Conservation (phyloP, 805 yeast genomes). For the Millerozyma miso region DNA sequence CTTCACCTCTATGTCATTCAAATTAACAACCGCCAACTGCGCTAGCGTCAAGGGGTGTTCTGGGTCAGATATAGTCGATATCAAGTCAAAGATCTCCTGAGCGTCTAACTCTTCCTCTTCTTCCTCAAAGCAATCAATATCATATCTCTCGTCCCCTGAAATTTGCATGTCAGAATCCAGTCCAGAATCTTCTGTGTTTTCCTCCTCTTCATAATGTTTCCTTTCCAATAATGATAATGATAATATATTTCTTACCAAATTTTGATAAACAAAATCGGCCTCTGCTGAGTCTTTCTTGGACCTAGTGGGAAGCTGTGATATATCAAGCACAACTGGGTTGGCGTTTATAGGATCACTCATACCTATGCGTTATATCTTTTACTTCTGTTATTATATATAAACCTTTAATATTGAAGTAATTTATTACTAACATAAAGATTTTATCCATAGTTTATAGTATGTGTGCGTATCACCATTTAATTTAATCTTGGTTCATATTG, state of each 20-base stretch:
- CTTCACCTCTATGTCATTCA: conserved; percentile 67
- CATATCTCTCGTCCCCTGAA: conserved; percentile 17
- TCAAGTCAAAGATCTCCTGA: conserved; percentile 85
- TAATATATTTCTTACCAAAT: conserved; percentile 22
- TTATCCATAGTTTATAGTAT: background rate
- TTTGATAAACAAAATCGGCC: background rate
- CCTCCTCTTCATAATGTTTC: background rate
- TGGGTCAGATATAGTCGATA: conserved; percentile 87
- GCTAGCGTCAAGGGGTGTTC: conserved; percentile 96
- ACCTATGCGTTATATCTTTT: conserved; percentile 6
- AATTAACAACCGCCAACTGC: conserved; percentile 87
- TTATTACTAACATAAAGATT: background rate
- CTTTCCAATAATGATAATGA: conserved; percentile 26
- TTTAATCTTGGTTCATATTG: too few relatives aligned
- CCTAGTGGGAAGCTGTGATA: conserved; percentile 72
- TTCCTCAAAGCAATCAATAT: conserved; percentile 27
- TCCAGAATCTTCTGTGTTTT: background rate
- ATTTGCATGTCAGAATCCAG: conserved; percentile 12
- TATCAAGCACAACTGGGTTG: conserved; percentile 81
- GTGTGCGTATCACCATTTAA: background rate
- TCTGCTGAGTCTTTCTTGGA: conserved; percentile 10
- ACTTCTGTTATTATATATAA: background rate
- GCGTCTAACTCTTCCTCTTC: conserved; percentile 69
- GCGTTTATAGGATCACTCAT: conserved; percentile 89
- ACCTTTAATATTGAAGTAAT: background rate